Evolutionary conservation across 2,329 filamentous ascomycete genomes (phyloP).

Genomic region (Leptographium wingfieldii): DNA sequence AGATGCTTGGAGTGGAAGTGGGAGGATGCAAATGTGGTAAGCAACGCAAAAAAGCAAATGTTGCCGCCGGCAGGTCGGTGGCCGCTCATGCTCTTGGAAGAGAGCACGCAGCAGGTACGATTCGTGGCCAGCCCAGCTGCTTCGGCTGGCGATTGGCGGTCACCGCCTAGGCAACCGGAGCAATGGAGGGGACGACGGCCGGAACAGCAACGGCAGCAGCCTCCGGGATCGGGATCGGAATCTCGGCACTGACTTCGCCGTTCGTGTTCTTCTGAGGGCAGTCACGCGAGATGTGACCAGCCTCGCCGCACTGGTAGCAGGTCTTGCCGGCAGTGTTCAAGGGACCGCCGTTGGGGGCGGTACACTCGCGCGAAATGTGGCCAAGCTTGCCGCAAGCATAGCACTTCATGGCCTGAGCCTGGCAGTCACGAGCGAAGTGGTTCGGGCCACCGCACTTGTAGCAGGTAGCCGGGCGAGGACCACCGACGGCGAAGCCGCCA

Average conservation of each 20-base stretch:
- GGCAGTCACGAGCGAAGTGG: conserved; percentile 96
- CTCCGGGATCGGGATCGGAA: conserved; percentile 30
- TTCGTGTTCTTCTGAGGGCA: conserved; percentile 61
- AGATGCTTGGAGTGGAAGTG: background rate
- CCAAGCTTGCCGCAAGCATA: conserved; percentile 93
- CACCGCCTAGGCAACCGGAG: conserved; percentile 19
- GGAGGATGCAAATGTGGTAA: background rate
- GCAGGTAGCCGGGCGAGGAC: conserved; percentile 56
- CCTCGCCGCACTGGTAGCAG: conserved; percentile 94
- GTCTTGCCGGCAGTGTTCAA: conserved; percentile 95
- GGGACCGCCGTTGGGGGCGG: conserved; percentile 87
- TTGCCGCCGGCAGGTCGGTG: no score
- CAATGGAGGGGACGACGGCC: conserved; percentile 29
- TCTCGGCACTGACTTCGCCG: conserved; percentile 34
- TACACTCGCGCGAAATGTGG: conserved; percentile 90
- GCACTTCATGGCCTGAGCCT: conserved; percentile 97
- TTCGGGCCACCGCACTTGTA: conserved; percentile 79
- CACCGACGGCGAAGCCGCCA: conserved; percentile 56
- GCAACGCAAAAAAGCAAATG: background rate
- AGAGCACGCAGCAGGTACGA: background rate
- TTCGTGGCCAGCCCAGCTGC: background rate
- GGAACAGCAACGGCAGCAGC: conserved; percentile 25
- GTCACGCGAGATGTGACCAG: conserved; percentile 91
- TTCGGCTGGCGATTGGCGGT: background rate
- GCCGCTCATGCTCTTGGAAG: background rate